Conservation (phyloP, 805 yeast species). For the Starmerella geochares region DNA sequence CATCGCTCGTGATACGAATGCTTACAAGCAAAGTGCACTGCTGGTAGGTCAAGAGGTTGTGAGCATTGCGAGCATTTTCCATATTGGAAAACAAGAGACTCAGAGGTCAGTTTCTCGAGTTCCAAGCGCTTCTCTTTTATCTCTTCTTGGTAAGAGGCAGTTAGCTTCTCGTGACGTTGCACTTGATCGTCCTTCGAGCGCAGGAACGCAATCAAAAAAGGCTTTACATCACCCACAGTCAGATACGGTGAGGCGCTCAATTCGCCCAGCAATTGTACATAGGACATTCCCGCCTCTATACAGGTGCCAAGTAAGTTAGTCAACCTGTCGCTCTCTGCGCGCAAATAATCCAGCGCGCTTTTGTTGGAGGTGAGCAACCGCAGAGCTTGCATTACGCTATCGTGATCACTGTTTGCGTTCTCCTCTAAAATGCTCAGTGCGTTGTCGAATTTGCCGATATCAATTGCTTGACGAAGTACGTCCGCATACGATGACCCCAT, state of each 20-base stretch:
- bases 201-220: slow-evolving; percentile 53
- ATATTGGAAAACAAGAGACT: slow-evolving; percentile 48
- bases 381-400: slow-evolving; percentile 23
- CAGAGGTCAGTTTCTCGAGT: slow-evolving; percentile 41
- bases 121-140: slow-evolving; percentile 45
- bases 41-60: slow-evolving; percentile 60
- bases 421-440: slow-evolving; percentile 49
- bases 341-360: slow-evolving; percentile 8
- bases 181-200: slow-evolving; percentile 54
- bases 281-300: slow-evolving; percentile 41
- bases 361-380: slow-evolving; percentile 5
- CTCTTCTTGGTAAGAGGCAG: slow-evolving; percentile 58
- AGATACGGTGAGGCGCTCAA: slow-evolving; percentile 53
- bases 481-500: slow-evolving; percentile 45
- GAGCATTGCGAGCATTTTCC: slow-evolving; percentile 58
- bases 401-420: slow-evolving; percentile 54
- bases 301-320: neutral
- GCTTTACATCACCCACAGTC: slow-evolving; percentile 62
- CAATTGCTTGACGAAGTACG: slow-evolving; percentile 54
- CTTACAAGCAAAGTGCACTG: slow-evolving; percentile 71
- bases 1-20: slow-evolving; percentile 85
- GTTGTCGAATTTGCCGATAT: slow-evolving; percentile 45
- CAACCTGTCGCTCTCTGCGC: slow-evolving; percentile 1
- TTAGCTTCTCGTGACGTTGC: slow-evolving; percentile 54
- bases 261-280: slow-evolving; percentile 66